Conservation (phyloP, 1,284 basidiomycete genomes). For the Trametes sp. region DNA sequence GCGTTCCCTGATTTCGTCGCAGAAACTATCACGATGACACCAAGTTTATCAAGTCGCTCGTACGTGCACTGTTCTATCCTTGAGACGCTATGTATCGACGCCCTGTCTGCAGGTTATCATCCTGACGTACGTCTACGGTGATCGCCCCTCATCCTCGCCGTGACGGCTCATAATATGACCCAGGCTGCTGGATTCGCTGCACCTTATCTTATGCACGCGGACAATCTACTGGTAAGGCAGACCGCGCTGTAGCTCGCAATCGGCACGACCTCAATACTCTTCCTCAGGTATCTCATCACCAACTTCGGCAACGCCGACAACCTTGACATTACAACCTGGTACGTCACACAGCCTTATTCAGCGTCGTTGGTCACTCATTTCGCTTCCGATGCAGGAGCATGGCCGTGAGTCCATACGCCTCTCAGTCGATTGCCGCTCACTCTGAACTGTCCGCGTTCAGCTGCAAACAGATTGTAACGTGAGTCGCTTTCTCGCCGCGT, state of each 20-base stretch:
- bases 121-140: conserved; percentile 29
- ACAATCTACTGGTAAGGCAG: conserved; percentile 40
- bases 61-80: conserved; percentile 10
- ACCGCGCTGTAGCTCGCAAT: background rate
- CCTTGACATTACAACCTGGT: conserved; percentile 39
- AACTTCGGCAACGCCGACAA: conserved; percentile 37
- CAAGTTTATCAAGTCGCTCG: conserved; percentile 32
- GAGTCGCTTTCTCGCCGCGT: background rate
- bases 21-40: conserved; percentile 36
- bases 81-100: background rate
- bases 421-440: background rate
- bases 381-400: conserved; percentile 33
- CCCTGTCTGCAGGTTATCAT: conserved; percentile 23
- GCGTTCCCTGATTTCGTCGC: background rate
- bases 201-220: conserved; percentile 37
- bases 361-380: background rate
- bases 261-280: background rate
- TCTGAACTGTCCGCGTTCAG: conserved; percentile 12
- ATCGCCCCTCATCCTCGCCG: background rate
- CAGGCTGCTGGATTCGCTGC: conserved; percentile 37
- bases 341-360: conserved; percentile 5
- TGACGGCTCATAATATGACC: background rate
- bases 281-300: conserved; percentile 38
- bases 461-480: conserved; percentile 44
- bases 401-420: conserved; percentile 28